Evolutionary conservation across 768 basidiomycete genomes (phyloP).

Genomic region (Multifurca ochricompacta): DNA sequence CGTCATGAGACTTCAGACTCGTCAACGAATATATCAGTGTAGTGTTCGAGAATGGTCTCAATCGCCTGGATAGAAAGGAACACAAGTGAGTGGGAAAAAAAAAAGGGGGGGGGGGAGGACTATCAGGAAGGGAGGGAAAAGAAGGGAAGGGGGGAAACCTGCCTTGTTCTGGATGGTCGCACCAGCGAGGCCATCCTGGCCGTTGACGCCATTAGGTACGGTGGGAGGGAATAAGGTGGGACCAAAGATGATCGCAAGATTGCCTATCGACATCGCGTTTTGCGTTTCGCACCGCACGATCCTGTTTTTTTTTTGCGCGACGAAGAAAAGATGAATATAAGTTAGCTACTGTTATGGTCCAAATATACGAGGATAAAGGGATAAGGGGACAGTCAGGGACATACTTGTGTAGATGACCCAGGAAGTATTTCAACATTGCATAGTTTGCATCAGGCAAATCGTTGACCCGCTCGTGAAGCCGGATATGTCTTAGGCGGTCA

Average conservation of each 20-base stretch:
- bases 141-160: too few species aligned
- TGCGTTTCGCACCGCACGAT: conserved; percentile 64
- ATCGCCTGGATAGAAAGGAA: conserved; percentile 64
- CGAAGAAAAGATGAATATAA: too few species aligned
- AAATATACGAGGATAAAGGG: too few species aligned
- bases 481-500: conserved; percentile 89
- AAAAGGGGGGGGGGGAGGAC: too few species aligned
- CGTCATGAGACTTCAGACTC: conserved; percentile 46
- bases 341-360: neutral
- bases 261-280: conserved; percentile 91
- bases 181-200: conserved; percentile 52
- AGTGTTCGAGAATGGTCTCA: conserved; percentile 92
- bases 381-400: too few species aligned
- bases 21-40: conserved; percentile 94
- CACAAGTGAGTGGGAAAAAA: too few species aligned
- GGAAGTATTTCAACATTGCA: conserved; percentile 89
- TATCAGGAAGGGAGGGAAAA: too few species aligned
- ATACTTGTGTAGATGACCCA: conserved; percentile 89
- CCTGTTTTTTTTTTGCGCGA: too few species aligned
- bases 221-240: conserved; percentile 87
- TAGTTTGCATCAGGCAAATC: conserved; percentile 99
- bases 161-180: conserved; percentile 69
- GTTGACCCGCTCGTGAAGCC: conserved; percentile 94
- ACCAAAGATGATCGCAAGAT: conserved; percentile 94
- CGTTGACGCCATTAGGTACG: conserved; percentile 35